Percentiles rank a stretch among this genome's conserved stretches.
Conservation (phyloP, 2,329 filamentous ascomycete genomes). For the Cercospora zeina region DNA sequence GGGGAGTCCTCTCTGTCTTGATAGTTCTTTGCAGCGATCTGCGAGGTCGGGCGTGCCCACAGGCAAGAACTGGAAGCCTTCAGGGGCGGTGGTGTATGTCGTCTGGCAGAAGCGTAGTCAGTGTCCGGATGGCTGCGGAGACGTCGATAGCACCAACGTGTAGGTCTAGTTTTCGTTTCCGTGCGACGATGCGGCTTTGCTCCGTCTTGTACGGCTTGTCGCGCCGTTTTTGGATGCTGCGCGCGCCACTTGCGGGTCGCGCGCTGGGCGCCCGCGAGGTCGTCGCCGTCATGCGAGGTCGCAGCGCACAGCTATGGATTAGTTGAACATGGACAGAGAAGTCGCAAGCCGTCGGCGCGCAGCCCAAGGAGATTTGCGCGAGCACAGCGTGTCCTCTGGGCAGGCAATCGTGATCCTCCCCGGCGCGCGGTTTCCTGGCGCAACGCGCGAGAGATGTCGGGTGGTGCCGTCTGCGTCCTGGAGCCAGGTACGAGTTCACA, state of each 20-base stretch:
- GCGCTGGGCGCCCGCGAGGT: conserved; percentile 24
- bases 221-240: conserved; percentile 36
- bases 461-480: conserved; percentile 7
- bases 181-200: conserved; percentile 58
- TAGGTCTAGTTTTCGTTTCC: conserved; percentile 61
- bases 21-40: conserved; percentile 60
- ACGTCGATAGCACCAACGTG: conserved; percentile 42
- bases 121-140: conserved; percentile 28
- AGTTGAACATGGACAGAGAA: conserved; percentile 25
- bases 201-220: conserved; percentile 59
- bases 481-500: conserved; percentile 13
- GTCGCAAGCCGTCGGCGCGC: conserved; percentile 10
- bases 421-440: conserved; percentile 4
- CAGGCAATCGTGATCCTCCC: neutral
- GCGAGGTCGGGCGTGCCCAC: conserved; percentile 62
- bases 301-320: conserved; percentile 20
- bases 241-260: conserved; percentile 32
- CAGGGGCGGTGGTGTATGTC: conserved; percentile 56
- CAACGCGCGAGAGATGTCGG: conserved; percentile 6
- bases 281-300: conserved; percentile 22
- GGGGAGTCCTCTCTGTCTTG: conserved; percentile 55
- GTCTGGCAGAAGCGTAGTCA: conserved; percentile 46
- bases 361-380: conserved; percentile 7
- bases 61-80: conserved; percentile 62
- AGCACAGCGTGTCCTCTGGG: conserved; percentile 1